Evolutionary conservation across 2,329 filamentous ascomycete genomes (phyloP).

Genomic region (Colletotrichum magnum): DNA sequence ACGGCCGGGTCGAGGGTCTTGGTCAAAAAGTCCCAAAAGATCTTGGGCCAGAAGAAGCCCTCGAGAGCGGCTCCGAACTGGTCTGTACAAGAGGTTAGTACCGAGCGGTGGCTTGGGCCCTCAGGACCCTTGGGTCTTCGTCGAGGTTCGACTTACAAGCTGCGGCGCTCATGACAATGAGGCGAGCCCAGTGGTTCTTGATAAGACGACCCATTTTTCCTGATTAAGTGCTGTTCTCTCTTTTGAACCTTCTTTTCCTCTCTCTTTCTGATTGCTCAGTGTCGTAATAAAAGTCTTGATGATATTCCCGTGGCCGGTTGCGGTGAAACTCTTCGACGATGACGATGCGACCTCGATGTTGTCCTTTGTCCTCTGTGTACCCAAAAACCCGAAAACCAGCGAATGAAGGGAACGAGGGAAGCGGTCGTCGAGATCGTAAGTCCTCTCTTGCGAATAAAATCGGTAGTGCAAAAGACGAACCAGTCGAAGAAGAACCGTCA

Average conservation of each 20-base stretch:
- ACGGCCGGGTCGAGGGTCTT: constrained; percentile 90
- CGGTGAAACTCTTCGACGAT: constrained; percentile 17
- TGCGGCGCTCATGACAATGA: constrained; percentile 91
- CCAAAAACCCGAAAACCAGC: constrained; percentile 31
- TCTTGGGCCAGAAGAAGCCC: constrained; percentile 98
- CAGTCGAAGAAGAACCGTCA: constrained; percentile 44
- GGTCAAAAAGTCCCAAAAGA: constrained; percentile 98
- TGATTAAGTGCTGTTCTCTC: constrained; percentile 17
- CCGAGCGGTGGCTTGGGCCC: background rate
- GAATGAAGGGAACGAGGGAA: constrained; percentile 42
- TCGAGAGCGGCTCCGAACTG: constrained; percentile 88
- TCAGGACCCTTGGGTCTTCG: background rate
- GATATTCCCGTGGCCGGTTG: constrained; percentile 21
- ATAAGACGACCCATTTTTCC: constrained; percentile 92
- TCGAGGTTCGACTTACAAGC: constrained; percentile 69
- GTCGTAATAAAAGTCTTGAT: background rate
- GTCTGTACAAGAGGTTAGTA: constrained; percentile 68
- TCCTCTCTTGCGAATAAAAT: constrained; percentile 40
- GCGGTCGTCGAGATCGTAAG: constrained; percentile 40
- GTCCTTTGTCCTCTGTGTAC: constrained; percentile 27
- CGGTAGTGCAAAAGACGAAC: constrained; percentile 41
- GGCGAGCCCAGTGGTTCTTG: constrained; percentile 98
- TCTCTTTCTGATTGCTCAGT: constrained; percentile 32
- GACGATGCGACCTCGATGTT: constrained; percentile 20
- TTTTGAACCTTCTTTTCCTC: constrained; percentile 35